These are phyloP conservation scores for Candida railenensis DNA, from an alignment of 805 yeast species.

Conservation along the genomic window DNA sequence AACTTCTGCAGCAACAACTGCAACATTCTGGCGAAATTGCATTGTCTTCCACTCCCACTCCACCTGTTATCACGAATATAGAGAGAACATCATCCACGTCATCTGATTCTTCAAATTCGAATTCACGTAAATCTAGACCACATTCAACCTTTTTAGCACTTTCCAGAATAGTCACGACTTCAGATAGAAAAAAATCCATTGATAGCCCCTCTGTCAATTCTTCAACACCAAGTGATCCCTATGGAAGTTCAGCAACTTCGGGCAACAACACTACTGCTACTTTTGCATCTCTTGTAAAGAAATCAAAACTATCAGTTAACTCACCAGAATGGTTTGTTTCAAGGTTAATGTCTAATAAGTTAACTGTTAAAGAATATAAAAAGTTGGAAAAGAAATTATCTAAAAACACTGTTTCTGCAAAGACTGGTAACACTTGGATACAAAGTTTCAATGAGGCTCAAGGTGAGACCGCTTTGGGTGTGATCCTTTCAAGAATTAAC, in stretches of 20 bases:
- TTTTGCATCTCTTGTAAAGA: conserved; percentile 14
- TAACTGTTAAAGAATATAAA: conserved; percentile 31
- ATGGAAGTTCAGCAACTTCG: neutral
- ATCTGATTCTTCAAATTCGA: neutral
- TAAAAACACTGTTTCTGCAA: conserved; percentile 18
- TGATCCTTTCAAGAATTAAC: conserved; percentile 35
- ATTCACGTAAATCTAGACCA: neutral
- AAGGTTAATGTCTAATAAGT: conserved; percentile 32
- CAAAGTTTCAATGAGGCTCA: conserved; percentile 35
- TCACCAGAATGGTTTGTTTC: conserved; percentile 43
- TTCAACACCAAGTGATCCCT: neutral
- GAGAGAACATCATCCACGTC: neutral
- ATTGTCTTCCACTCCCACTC: conserved; percentile 6
- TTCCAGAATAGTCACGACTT: neutral
- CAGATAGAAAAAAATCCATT: conserved; percentile 1
- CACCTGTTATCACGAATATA: neutral
- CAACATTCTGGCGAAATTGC: neutral
- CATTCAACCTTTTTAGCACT: neutral
- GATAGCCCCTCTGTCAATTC: neutral
- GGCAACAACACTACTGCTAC: conserved; percentile 7
- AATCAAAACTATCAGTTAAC: conserved; percentile 32
- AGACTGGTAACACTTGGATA: conserved; percentile 26
- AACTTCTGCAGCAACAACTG: neutral
- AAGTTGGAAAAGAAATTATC: conserved; percentile 33
- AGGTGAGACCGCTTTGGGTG: conserved; percentile 44